Percentiles rank a stretch among this genome's conserved stretches.
Evolutionary conservation across 768 basidiomycete species (phyloP).

Genomic region (Lactifluus subvellereus): DNA sequence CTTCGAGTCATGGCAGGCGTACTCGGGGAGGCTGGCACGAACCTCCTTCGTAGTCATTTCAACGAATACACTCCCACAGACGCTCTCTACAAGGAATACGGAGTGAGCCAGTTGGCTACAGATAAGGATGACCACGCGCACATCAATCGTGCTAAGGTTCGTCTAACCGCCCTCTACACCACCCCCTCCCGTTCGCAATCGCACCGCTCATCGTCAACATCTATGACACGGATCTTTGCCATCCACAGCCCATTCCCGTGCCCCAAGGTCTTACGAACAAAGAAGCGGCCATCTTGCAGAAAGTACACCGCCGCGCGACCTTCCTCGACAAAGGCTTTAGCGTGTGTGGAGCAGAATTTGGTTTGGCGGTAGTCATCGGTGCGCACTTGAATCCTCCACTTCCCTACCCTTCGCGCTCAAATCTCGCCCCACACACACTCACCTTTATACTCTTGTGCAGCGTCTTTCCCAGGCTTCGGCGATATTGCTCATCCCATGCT

Average conservation of each 20-base stretch:
- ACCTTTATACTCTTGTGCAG: neutral
- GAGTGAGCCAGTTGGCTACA: neutral
- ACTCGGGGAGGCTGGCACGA: constrained; percentile 44
- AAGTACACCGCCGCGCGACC: constrained; percentile 72
- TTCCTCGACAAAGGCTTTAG: constrained; percentile 84
- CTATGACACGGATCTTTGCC: neutral
- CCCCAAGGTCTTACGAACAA: constrained; percentile 73
- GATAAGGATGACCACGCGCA: constrained; percentile 47
- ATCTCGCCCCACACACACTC: neutral
- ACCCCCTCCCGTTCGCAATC: neutral
- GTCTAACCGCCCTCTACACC: constrained; percentile 17
- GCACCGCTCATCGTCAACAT: neutral
- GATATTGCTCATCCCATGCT: constrained; percentile 57
- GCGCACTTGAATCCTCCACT: constrained; percentile 13
- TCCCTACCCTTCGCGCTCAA: neutral
- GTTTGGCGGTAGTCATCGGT: constrained; percentile 78
- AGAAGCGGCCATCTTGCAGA: constrained; percentile 68
- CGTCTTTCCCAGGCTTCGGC: constrained; percentile 63
- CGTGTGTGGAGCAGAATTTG: constrained; percentile 75
- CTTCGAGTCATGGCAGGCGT: constrained; percentile 22
- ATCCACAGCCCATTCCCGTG: constrained; percentile 45
- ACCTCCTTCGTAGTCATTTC: constrained; percentile 59
- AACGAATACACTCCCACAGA: constrained; percentile 65
- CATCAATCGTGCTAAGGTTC: constrained; percentile 52
- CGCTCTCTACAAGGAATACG: constrained; percentile 65